phyloP scores from a whole-genome alignment of 2,329 filamentous ascomycete genomes.

The Alternaria tenuissima region DNA sequence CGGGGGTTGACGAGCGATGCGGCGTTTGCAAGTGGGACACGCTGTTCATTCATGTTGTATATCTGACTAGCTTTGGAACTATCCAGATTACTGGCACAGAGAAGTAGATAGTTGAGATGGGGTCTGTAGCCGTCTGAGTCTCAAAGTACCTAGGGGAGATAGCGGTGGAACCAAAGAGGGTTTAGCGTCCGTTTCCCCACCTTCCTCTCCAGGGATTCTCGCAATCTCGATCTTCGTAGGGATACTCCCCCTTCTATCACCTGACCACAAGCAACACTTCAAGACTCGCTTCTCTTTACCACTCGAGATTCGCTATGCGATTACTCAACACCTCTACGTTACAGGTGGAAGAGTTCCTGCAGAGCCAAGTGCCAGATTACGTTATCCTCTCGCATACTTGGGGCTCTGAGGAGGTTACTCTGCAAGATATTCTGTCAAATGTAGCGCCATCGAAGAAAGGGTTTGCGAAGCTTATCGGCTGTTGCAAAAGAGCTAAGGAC shows the following conservation, averaged over 20 bases:
- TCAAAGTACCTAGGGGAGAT: not conserved
- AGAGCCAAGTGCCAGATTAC: constrained; percentile 20
- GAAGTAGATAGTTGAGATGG: not conserved
- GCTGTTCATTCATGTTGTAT: not conserved
- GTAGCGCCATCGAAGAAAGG: not conserved
- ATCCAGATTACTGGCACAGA: not conserved
- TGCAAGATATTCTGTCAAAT: constrained; percentile 13
- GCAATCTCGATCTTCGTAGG: not conserved
- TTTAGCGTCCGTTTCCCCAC: not conserved
- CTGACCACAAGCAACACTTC: not conserved
- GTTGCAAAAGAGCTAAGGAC: not conserved
- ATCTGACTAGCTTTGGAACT: too few species aligned
- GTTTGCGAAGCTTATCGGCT: not conserved
- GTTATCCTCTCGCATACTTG: constrained; percentile 37
- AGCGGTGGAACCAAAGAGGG: not conserved
- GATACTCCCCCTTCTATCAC: not conserved
- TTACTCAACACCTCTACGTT: not conserved
- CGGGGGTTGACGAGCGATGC: constrained; percentile 44
- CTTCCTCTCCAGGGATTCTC: not conserved
- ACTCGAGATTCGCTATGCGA: not conserved
- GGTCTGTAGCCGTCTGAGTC: not conserved
- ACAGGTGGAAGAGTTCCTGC: not conserved
- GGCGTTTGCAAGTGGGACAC: not conserved
- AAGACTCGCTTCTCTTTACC: not conserved
- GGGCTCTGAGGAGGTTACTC: constrained; percentile 26